Evolutionary conservation across 805 yeast genomes (phyloP).

Genomic region (Wickerhamiella musiphila): DNA sequence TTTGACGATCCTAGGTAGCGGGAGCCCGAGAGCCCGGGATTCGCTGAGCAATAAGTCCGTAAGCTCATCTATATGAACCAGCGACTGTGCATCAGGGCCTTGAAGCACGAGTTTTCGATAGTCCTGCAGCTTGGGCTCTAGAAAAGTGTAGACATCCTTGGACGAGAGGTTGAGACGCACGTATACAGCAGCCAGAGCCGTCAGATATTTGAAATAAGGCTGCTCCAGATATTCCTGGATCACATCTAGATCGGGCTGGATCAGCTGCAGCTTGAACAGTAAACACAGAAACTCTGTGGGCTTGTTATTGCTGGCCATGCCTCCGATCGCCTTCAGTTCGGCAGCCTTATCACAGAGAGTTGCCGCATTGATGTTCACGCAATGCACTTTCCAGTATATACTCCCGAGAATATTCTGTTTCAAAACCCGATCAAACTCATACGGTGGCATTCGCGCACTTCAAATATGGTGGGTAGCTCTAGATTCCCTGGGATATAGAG

Average conservation of each 20-base stretch:
- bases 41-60: slow-evolving; percentile 41
- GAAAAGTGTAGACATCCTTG: slow-evolving; percentile 28
- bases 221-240: slow-evolving; percentile 39
- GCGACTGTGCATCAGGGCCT: slow-evolving; percentile 23
- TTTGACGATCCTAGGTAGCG: slow-evolving; percentile 43
- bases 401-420: slow-evolving; percentile 40
- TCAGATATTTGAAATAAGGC: slow-evolving; percentile 57
- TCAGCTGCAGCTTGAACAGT: slow-evolving; percentile 55
- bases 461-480: no score
- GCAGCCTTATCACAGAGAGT: slow-evolving; percentile 33
- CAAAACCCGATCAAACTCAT: slow-evolving; percentile 34
- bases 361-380: slow-evolving; percentile 34
- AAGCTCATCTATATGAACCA: slow-evolving; percentile 55
- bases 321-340: slow-evolving; percentile 35
- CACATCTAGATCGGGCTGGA: slow-evolving; percentile 49
- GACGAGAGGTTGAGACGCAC: slow-evolving; percentile 28
- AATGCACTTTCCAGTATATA: slow-evolving; percentile 39
- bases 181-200: slow-evolving; percentile 54
- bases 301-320: slow-evolving; percentile 30
- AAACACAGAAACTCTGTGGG: slow-evolving; percentile 68
- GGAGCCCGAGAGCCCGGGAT: slow-evolving; percentile 52
- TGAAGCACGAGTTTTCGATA: slow-evolving; percentile 48
- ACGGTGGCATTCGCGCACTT: slow-evolving; percentile 11
- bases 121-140: slow-evolving; percentile 46
- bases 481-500: no score